Evolutionary conservation across 2,329 filamentous ascomycete genomes (phyloP), one percentile per base, ranked within the genome.

Genomic region (Colletotrichum chlorophyti): DNA sequence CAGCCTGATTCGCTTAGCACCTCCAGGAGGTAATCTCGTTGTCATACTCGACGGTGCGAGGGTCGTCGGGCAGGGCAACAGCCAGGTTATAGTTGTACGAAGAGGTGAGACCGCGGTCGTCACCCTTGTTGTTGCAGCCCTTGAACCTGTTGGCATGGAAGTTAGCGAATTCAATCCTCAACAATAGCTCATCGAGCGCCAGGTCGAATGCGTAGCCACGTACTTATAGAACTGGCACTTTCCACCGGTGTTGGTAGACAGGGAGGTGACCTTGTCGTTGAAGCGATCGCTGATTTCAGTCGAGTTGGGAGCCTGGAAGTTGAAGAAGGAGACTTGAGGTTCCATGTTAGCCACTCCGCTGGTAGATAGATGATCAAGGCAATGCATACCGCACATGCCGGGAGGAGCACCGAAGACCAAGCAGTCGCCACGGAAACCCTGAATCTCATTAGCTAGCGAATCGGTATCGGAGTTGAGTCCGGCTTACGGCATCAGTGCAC

Each of bases 361-460:
- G 7, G 12, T 6, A 3, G 5, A 4, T 9, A 2, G 17, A 17
- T 1, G 3, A 21, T 7, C 27, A 6, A 1, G 11, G 6, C n/a
- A 5, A 4, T 0, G 38, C 49, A 34, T 32, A 58, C 49, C 49
- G 27, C 51, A 59, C 9, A 23, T 2, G 23, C 55, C 55, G 15
- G 55, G 55, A 5, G 29, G 26, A 3, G 55, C 19, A 15, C 55
- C 51, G 9, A 59, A 59, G 14, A 45, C 37, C 6, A 55, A 31
- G 37, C 55, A 59, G 43, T 55, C 37, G 3, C 55, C 55, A n/a
- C 37, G 55, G 55, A 59, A 59, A 6, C 55, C 55, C 55, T 59
- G 11, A 5, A 9, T 26, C 14, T 24, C n/a, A 4, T 5, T 4
- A 21, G 35, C 41, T 12, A 50, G 47, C 24, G 11, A 23, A 12